Base-by-base conservation (phyloP, 2,329 filamentous ascomycete species). In the Endoconidiophora laricicola region DNA sequence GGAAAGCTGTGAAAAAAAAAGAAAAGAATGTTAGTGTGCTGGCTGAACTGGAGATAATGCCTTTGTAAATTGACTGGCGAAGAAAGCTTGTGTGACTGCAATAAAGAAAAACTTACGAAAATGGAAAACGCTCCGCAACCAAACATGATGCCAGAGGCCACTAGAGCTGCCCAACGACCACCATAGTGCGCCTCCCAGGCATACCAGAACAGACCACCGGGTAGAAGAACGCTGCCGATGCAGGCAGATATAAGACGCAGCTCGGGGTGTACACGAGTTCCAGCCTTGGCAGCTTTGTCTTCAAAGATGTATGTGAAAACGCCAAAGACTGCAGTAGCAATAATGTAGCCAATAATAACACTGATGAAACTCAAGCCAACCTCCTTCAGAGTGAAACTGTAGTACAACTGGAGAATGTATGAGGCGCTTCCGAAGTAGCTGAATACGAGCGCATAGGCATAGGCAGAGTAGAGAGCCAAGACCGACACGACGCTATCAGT, bases 401-500 rank as follows among this genome's bases (percentile, higher is more conserved):
- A 73, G 0, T 69, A 62, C 0, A 47, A 52, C 12, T 61, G 56
- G 53, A 74, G 74, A 1, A 69, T 66, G 55, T 66, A 72, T 0
- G 71, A 70, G 0, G 74, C 67, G 0, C 65, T 66, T 1, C 68
- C 68, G 55, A 76, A 74, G 63, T 75, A 74, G 42, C 62, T 67
- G 54, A 71, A 76, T 1, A 75, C 61, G 0, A 71, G 70, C 3
- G 68, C 72, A 49, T 75, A 76, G 48, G 69, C 66, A 56, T 67
- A 69, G 0, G 71, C 62, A 0, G 69, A 65, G 55, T 75, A 76
- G 0, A 76, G 57, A 40, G 66, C 69, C 37, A 69, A 60, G 49
- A 78, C 74, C 9, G 71, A 69, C 2, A 81, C 72, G 37, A 83
- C 79, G 2, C 78, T 78, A 56, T 83, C 79, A 1, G 71, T 70